Conservation (phyloP, 2,329 filamentous ascomycete genomes). For the Aspergillus pseudoviridinutans region DNA sequence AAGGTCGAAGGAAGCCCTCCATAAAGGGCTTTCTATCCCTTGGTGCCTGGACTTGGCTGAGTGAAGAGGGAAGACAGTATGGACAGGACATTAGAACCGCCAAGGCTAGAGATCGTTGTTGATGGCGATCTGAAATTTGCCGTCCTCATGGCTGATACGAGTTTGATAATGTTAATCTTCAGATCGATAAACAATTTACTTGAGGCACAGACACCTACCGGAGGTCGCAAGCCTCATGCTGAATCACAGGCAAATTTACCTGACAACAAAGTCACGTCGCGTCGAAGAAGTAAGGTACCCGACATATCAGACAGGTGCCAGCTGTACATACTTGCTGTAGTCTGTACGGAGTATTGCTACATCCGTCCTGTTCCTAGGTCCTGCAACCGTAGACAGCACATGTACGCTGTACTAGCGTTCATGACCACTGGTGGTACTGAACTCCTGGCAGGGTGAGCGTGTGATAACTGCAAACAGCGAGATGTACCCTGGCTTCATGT, state of each 20-base stretch:
- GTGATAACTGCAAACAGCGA: slow-evolving; percentile 13
- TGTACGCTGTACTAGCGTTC: background rate
- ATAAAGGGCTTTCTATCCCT: background rate
- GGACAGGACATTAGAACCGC: background rate
- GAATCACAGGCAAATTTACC: background rate
- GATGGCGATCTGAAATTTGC: background rate
- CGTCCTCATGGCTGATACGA: background rate
- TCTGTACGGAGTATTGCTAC: background rate
- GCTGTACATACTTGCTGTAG: background rate
- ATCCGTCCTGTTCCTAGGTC: background rate
- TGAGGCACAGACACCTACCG: background rate
- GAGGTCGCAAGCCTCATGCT: background rate
- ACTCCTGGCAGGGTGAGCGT: background rate
- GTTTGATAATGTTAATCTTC: background rate
- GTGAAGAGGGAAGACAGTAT: background rate
- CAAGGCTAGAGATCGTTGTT: background rate
- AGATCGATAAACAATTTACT: background rate
- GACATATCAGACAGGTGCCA: too few relatives aligned
- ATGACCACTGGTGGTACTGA: background rate
- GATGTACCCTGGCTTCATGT: slow-evolving; percentile 5
- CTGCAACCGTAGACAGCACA: background rate
- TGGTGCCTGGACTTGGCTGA: background rate
- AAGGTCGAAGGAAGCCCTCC: too few relatives aligned
- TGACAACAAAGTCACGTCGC: background rate
- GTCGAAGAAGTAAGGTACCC: background rate